Evolutionary conservation across 805 yeast genomes (phyloP).

Genomic region (Candida wancherniae): DNA sequence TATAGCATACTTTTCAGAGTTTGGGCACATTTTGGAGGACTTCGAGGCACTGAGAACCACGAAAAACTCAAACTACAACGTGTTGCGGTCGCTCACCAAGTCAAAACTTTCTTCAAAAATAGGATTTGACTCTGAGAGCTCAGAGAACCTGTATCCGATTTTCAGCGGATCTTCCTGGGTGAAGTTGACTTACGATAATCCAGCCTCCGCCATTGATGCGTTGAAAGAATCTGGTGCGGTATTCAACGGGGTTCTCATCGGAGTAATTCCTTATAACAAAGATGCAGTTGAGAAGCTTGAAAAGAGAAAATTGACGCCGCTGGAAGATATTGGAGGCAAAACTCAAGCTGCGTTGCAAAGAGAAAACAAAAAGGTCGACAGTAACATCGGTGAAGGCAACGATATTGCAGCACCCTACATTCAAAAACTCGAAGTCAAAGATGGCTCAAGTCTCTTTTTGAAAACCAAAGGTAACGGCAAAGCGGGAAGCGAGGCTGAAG

Average conservation of each 20-base stretch:
- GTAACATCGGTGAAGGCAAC: conserved; percentile 11
- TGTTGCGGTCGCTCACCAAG: conserved; percentile 9
- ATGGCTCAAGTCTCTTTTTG: conserved; percentile 36
- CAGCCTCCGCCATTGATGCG: conserved; percentile 76
- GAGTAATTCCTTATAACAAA: conserved; percentile 63
- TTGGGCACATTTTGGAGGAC: conserved; percentile 76
- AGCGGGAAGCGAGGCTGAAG: no score
- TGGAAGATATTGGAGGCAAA: conserved; percentile 47
- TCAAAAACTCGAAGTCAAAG: conserved; percentile 35
- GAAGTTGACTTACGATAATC: conserved; percentile 76
- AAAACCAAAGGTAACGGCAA: conserved; percentile 17
- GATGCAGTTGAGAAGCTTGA: conserved; percentile 56
- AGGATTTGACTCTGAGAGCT: conserved; percentile 6
- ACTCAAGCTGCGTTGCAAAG: conserved; percentile 9
- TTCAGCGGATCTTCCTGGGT: conserved; percentile 88
- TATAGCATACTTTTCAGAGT: conserved; percentile 68
- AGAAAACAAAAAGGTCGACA: conserved; percentile 10
- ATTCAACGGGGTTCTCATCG: conserved; percentile 63
- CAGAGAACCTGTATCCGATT: conserved; percentile 44
- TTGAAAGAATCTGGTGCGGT: conserved; percentile 75
- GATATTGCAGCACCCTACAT: conserved; percentile 20
- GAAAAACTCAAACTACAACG: conserved; percentile 5
- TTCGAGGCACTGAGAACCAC: conserved; percentile 37
- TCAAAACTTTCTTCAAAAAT: no score
- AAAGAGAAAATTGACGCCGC: conserved; percentile 36